Evolutionary conservation across 345 rosid species (phyloP).

Genomic region (Citrus trifoliata): DNA sequence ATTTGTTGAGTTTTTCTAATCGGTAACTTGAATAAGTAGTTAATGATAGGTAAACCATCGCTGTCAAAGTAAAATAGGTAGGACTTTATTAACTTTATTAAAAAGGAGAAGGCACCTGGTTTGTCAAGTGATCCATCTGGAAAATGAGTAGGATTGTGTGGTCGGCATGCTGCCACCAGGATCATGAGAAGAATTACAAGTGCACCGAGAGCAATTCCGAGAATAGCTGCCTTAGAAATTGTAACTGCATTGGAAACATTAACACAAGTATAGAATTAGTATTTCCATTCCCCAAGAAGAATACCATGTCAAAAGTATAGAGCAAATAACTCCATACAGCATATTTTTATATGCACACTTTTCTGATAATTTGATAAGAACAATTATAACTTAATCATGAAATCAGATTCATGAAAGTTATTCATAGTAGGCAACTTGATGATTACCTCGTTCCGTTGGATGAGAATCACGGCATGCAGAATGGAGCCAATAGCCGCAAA

Average conservation of each 20-base stretch:
- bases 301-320: neutral
- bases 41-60: neutral
- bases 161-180: slow-evolving; percentile 71
- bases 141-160: slow-evolving; percentile 60
- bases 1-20: neutral
- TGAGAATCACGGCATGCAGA: slow-evolving; percentile 59
- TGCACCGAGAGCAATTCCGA: slow-evolving; percentile 88
- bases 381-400: neutral
- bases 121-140: slow-evolving; percentile 78
- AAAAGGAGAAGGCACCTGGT: slow-evolving; percentile 51
- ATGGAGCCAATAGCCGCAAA: slow-evolving; percentile 78
- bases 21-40: neutral
- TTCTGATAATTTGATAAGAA: neutral
- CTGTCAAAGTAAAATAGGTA: neutral
- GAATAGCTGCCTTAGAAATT: slow-evolving; percentile 87
- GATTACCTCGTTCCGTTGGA: slow-evolving; percentile 64
- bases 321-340: neutral
- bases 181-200: slow-evolving; percentile 87
- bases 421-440: neutral
- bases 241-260: slow-evolving; percentile 41
- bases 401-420: neutral
- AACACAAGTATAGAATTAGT: neutral
- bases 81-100: neutral
- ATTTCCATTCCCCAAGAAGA: neutral
- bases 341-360: neutral